A percentile compares a stretch with the other conserved stretches of the same genome.
Conservation (phyloP, 2,329 filamentous ascomycete species). For the Colletotrichum sp. region DNA sequence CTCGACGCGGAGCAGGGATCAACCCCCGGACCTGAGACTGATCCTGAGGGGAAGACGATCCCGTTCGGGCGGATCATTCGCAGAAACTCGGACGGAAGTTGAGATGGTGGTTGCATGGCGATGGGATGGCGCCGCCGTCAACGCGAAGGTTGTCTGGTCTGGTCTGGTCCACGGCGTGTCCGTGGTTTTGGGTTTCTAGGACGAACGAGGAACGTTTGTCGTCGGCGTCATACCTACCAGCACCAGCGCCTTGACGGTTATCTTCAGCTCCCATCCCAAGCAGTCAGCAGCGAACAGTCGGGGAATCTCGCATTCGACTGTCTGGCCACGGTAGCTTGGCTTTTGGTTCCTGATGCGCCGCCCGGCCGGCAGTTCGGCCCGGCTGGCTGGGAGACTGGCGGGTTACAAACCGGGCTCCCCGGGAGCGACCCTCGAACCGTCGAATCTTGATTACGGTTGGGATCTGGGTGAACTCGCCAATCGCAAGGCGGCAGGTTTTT, state of each 20-base stretch:
- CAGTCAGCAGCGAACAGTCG: not conserved
- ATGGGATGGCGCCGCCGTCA: slow-evolving; percentile 19
- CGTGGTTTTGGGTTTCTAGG: not conserved
- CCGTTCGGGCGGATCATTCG: slow-evolving; percentile 11
- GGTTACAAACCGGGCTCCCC: not conserved
- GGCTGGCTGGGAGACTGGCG: not conserved
- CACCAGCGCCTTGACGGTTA: not conserved
- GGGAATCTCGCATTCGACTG: not conserved
- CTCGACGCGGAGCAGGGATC: slow-evolving; percentile 25
- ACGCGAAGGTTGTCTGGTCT: not conserved
- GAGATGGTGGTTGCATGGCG: not conserved
- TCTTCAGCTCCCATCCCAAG: not conserved
- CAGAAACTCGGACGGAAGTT: slow-evolving; percentile 11
- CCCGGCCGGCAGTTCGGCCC: slow-evolving; percentile 3
- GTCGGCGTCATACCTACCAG: slow-evolving; percentile 10
- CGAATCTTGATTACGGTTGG: slow-evolving; percentile 5
- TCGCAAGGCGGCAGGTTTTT: not conserved
- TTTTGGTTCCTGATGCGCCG: not conserved
- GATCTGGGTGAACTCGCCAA: slow-evolving; percentile 8
- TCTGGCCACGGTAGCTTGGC: not conserved
- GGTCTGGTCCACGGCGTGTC: not conserved
- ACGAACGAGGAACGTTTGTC: not conserved
- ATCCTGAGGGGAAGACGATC: slow-evolving; percentile 25
- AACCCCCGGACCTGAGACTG: slow-evolving; percentile 26
- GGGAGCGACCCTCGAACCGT: not conserved